Evolutionary conservation across 106 monocot species (phyloP), one percentile per base, ranked within the genome.

Genomic region (Phalaenopsis equestris): DNA sequence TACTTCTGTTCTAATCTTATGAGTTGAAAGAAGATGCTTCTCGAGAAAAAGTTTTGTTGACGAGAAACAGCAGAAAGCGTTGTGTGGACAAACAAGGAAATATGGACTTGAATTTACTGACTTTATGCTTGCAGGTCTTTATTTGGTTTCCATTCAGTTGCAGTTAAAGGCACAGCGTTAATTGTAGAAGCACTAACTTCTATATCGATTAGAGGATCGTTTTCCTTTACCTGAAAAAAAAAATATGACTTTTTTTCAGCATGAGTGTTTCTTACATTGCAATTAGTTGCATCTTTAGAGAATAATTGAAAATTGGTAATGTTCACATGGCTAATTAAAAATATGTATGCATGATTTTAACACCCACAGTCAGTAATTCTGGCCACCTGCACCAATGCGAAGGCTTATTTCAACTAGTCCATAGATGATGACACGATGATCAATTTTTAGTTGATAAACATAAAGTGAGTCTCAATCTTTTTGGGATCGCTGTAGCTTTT

Each of bases 51-150:
- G 61, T 39, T 70, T 4, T 70, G 14, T 8, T 70, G 39, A 38
- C 38, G 14, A 16, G 70, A 70, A 39, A 70, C 38, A 39, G 10
- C 1, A 70, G 37, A 36, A 37, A 70, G 38, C 38, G 14, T 38
- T 19, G 9, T 39, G 36, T 39, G 36, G 30, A 36, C 23, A 5
- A 41, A 38, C 15, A 70, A 38, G 70, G 38, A 70, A 36, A 39
- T 6, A 7, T 24, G n/a, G 70, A 3, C 14, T 43, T 30, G n/a
- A n/a, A n/a, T n/a, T n/a, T n/a, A n/a, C n/a, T n/a, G 41, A 64
- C 42, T 10, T 85, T 79, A 89, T 46, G 82, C 89, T 65, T 58
- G 77, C 55, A 86, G 80, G 82, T 89, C 86, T 82, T 89, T 89
- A 76, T 86, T 75, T 58, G 84, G 67, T 30, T 55, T 86, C 83